A percentile compares a stretch with the other conserved stretches of the same genome.
These are phyloP conservation scores for Wakefieldia striispora DNA, from an alignment of 768 basidiomycete species.

Conservation along the genomic window DNA sequence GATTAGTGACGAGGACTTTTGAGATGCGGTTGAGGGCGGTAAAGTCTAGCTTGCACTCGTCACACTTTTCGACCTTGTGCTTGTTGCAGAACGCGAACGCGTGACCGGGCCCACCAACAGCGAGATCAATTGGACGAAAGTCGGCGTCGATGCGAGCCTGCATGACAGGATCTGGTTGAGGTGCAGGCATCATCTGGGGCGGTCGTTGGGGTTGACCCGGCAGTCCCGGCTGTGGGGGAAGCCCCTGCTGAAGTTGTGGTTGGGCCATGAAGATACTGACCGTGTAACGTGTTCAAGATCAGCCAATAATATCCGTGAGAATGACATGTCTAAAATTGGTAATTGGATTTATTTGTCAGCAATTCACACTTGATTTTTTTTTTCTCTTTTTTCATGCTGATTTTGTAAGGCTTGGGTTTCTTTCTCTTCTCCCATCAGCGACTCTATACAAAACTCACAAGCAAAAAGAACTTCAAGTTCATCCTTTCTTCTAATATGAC, in stretches of 20 bases:
- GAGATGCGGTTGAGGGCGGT: conserved; percentile 72
- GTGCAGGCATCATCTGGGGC: conserved; percentile 43
- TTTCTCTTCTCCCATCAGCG: conserved; percentile 29
- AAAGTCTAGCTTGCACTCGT: conserved; percentile 73
- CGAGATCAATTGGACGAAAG: conserved; percentile 57
- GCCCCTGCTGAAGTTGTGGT: conserved; percentile 60
- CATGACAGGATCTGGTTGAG: conserved; percentile 64
- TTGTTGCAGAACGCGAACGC: conserved; percentile 56
- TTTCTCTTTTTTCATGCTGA: conserved; percentile 23
- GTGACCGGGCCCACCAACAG: conserved; percentile 51
- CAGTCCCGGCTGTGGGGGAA: conserved; percentile 31
- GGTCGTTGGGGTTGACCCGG: conserved; percentile 38
- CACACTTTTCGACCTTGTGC: conserved; percentile 75
- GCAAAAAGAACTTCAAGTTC: conserved; percentile 29
- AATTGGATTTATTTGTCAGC: conserved; percentile 24
- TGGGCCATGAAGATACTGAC: conserved; percentile 50
- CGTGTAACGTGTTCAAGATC: not conserved
- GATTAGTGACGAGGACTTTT: conserved; percentile 64
- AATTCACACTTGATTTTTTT: conserved; percentile 27
- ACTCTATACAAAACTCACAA: conserved; percentile 24
- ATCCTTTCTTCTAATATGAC: conserved; percentile 64
- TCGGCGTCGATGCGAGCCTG: conserved; percentile 77
- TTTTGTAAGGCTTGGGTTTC: conserved; percentile 16
- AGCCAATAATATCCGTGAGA: conserved; percentile 9
- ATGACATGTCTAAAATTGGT: not conserved